Base-by-base conservation (phyloP, 78 protist species). In the Diacronema lutheri region DNA sequence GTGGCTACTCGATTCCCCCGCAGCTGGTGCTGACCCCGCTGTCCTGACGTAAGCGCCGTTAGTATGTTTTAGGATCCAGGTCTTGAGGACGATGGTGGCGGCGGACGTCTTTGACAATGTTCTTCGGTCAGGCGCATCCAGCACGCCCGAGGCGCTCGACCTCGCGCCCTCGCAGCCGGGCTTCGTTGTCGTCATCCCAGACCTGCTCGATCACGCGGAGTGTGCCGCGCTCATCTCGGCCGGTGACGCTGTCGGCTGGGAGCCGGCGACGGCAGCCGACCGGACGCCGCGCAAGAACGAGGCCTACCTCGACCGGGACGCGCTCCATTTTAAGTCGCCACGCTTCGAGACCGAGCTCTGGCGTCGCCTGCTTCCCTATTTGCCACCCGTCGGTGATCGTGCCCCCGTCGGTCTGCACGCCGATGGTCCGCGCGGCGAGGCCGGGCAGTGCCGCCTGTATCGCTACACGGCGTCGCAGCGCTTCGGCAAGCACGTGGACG, bases 401-500 rank as follows among this genome's bases (percentile, higher is more conserved):
- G 5, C 20, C 29, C 65, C 65, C 29, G 65, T 60, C 65, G 65
- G 65, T 5, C 29, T 60, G 65, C 65, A 60, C 20, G 65, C 29
- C 5, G 65, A 60, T 12, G 33, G n/a, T n/a, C n/a, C 6, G 29
- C 33, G 14, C 65, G 65, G 33, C 20, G 33, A 9, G 71, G 46
- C 84, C 5, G 4, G 29, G 21, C 44, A 9, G n/a, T 11, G 50
- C 84, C 5, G 10, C 37, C 56, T 40, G 46, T 80, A 80, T 23
- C 50, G 84, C 31, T 80, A 80, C n/a, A 5, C 20, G 4, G 14
- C 20, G 6, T 40, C 57, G 31, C 84, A 80, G 37, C 12, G 46
- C 19, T 80, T 80, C 58, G 65, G 55, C 6, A 20, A 11, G 46
- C 84, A 80, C 25, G 84, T 80, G 4, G 84, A 80, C 65, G 14